Evolutionary conservation across 805 yeast genomes (phyloP), one percentile per base, ranked within the genome.

Genomic region (Zygosaccharomyces bailii): DNA sequence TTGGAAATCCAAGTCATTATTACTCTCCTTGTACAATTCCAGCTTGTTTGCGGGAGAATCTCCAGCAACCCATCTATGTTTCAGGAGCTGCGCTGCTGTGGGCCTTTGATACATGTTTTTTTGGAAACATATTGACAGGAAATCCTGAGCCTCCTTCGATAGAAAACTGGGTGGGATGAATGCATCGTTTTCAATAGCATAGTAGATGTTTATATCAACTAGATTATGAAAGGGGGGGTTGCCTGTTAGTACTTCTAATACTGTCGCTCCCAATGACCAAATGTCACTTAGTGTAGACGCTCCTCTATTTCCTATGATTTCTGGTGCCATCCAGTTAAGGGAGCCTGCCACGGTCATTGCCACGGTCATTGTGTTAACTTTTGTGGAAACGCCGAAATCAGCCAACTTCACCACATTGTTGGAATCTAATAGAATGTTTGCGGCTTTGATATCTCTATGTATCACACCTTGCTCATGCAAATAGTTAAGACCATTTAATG

Each of bases 281-380:
- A 86, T 78, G 67, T 93, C 99, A 2, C 96, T 86, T 1, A 95
- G 84, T 0, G 91, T 79, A 7, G 95, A 82, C 1, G 91, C 84
- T 2, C 95, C 95, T 56, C 84, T 86, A 54, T 88, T 81, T 33
- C 82, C 72, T 3, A 93, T 85, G 2, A 95, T 81, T 60, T 93
- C 99, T 0, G 99, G 99, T 0, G 99, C 97, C 96, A 93, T 90
- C 98, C 98, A 93, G 60, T 91, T 86, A 0, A 97, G 95, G 0
- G 98, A 88, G 1, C 99, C 99, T 5, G 78, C 82, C 57, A 77
- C 72, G 0, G 83, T 78, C 60, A 74, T 71, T 4, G 57, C 57
- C 56, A 83, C 76, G 34, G 84, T 72, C 47, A 80, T 56, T 53
- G 80, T 79, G 51, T 75, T 81, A 5, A 79, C 72, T 54, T 82